A percentile compares a stretch with the other conserved stretches of the same genome.
phyloP scores from a whole-genome alignment of 371 early-diverging fungal species.

The Syncephalis plumigaleata region DNA sequence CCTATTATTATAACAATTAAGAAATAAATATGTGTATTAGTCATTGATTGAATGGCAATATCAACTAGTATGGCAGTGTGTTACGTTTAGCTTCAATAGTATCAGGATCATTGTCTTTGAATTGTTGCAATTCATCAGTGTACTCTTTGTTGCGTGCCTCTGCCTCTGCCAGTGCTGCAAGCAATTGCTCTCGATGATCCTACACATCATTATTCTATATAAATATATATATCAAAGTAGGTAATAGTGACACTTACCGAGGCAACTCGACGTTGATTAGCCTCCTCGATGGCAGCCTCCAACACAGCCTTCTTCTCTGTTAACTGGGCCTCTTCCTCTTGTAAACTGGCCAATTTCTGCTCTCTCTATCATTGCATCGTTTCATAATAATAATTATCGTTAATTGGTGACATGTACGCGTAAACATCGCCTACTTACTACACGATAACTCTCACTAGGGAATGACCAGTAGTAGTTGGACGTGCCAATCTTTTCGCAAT shows the following conservation, averaged over 20 bases:
- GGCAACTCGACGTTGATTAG: slow-evolving; percentile 25
- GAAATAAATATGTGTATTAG: background rate
- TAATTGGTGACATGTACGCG: too few relatives aligned
- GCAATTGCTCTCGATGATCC: slow-evolving; percentile 27
- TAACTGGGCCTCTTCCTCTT: slow-evolving; percentile 14
- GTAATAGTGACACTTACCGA: slow-evolving; percentile 18
- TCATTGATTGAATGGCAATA: too few relatives aligned
- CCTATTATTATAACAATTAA: slow-evolving; percentile 13
- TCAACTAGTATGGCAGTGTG: too few relatives aligned
- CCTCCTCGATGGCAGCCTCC: slow-evolving; percentile 16
- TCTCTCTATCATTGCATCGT: slow-evolving; percentile 18
- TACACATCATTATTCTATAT: slow-evolving; percentile 6
- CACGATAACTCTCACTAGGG: slow-evolving; percentile 49
- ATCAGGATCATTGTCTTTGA: slow-evolving; percentile 61
- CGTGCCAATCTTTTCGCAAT: slow-evolving; percentile 83
- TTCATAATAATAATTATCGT: too few relatives aligned
- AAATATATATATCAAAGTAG: background rate
- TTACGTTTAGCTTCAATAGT: slow-evolving; percentile 42
- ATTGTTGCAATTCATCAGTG: slow-evolving; percentile 32
- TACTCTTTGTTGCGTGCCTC: slow-evolving; percentile 16
- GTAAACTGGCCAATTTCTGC: slow-evolving; percentile 21
- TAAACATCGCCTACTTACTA: slow-evolving; percentile 15
- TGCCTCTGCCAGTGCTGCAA: slow-evolving; percentile 23
- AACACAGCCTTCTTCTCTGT: slow-evolving; percentile 19
- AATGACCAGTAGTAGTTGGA: slow-evolving; percentile 90